Evolutionary conservation across 1,284 basidiomycete species (phyloP), one percentile per base, ranked within the genome.

Genomic region (Rhodotorula sp.): DNA sequence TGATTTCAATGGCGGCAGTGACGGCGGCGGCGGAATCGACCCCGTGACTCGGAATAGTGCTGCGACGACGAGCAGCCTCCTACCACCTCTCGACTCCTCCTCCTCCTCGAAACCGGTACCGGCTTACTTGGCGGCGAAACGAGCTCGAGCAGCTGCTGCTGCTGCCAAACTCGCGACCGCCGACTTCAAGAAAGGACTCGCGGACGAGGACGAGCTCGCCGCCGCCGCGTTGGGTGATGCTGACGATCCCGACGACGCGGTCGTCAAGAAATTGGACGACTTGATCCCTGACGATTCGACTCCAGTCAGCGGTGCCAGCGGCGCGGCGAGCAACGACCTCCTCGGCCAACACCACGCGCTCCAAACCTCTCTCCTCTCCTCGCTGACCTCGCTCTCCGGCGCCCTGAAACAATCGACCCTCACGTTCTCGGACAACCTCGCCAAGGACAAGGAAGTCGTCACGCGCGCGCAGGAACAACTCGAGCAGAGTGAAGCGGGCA

Each of bases 361-460:
- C 15, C 74, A 75, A 49, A 49, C 64, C n/a, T 55, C 67, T 14
- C 69, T 75, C 62, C 49, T 75, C n/a, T 57, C 56, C 0, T 69
- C 71, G 54, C 71, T 73, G 63, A 67, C 70, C 49, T 38, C 71
- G 2, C 60, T 75, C 26, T 69, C 71, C 45, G 55, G 58, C 28
- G 90, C 91, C 79, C 85, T 93, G 60, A 88, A 87, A 77, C 84
- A 84, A 28, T 91, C 91, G 73, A 86, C 89, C 0, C 78, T 86
- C 1, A 86, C 90, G 71, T 91, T 93, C 78, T 85, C 87, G 5
- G 83, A 84, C 5, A 83, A 86, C 21, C 83, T 93, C 1, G 86
- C 82, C 54, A 86, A 86, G 70, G 91, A 92, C 79, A 85, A 87
- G 76, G 83, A 83, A 0, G 84, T 90, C 18, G 80, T 92, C 38